Evolutionary conservation across 352 stramenopile genomes (phyloP), one percentile per base, ranked within the genome.

Genomic region (Globisporangium middletonii): DNA sequence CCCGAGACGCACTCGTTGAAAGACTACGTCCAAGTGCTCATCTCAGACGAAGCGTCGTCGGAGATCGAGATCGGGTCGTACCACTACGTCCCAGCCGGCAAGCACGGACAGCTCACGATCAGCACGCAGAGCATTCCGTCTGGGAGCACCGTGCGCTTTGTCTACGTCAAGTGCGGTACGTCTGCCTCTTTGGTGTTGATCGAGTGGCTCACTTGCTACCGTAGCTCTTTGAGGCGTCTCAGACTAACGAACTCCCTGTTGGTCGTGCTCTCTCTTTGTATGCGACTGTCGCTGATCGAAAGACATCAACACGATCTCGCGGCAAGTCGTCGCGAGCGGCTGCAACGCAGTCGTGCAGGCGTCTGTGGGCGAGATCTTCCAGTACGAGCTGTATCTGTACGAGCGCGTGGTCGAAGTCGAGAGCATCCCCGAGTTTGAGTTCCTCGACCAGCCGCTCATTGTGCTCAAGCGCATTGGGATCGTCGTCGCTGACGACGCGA

Each of bases 351-450:
- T 92, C 9, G 80, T 94, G 6, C 82, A 94, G 56, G 75, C 80
- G 16, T 92, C 81, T 2, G 83, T 94, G 26, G 83, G 83, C 7
- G 84, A 94, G 65, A 92, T 94, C 33, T 92, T 94, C 65, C 84
- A 94, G 72, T 94, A 92, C 59, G 84, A 94, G 54, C 59, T 94
- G 59, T 94, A 84, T 59, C 62, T 94, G 54, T 94, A 94, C 55
- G 81, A 94, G 44, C 84, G 84, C 7, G 82, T 94, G 4, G 82
- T 94, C n/a, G 84, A 94, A 54, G 84, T 94, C 38, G 84, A 94
- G 60, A 92, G 80, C 55, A 87, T 92, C 19, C 73, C 82, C 0
- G 82, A 94, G 64, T 94, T 91, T 37, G 84, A 94, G 63, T 92
- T 92, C 54, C 81, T 92, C 44, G 84, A 94, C 52, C 84, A 94